phyloP scores from a whole-genome alignment of 2,329 filamentous ascomycete species.

The Ascochyta clinopodiicola region DNA sequence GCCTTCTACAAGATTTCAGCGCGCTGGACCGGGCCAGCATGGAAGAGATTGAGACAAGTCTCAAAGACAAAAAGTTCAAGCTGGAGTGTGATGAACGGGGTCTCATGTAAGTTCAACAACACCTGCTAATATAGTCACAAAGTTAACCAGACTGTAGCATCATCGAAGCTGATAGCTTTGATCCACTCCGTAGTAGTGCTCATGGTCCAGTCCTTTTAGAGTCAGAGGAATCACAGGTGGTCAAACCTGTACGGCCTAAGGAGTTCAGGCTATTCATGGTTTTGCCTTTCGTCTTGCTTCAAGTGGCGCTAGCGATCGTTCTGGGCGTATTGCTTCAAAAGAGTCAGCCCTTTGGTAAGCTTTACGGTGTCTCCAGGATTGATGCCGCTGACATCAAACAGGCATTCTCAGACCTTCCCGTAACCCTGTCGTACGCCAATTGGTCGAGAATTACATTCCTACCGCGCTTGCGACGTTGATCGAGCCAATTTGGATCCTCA shows the following conservation, averaged over 20 bases:
- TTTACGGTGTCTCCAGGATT: neutral
- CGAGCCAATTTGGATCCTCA: neutral
- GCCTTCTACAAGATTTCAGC: neutral
- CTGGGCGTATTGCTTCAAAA: neutral
- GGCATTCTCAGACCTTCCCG: neutral
- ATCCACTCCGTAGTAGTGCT: neutral
- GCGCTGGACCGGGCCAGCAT: neutral
- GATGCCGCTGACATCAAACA: neutral
- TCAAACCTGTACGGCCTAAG: constrained; percentile 1
- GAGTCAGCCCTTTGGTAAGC: neutral
- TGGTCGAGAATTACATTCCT: neutral
- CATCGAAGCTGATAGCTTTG: neutral
- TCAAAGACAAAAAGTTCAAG: neutral
- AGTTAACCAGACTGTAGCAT: neutral
- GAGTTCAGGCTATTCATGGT: constrained; percentile 5
- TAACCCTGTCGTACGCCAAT: neutral
- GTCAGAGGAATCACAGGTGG: neutral
- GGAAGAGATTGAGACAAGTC: neutral
- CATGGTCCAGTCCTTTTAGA: neutral
- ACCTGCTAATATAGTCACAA: neutral
- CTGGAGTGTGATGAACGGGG: neutral
- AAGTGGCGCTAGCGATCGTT: neutral
- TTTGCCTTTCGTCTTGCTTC: neutral
- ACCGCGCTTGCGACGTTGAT: neutral
- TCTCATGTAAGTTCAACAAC: neutral